Evolutionary conservation across 345 rosid species (phyloP).

Genomic region (Populus davidiana): DNA sequence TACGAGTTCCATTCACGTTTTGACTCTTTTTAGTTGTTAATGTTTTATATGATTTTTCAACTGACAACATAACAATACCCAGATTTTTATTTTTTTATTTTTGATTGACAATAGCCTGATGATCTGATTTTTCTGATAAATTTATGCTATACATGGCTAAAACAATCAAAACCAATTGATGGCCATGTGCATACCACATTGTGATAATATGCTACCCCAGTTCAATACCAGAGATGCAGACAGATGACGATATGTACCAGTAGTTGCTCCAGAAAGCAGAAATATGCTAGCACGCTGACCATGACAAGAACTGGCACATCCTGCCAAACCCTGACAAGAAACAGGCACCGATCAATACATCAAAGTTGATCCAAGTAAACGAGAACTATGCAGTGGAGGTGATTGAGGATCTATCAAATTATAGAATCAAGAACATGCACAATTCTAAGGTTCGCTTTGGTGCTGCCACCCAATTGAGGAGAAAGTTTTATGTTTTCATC

Average conservation of each 20-base stretch:
- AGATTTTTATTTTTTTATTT: background rate
- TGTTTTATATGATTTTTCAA: background rate
- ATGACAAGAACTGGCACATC: slow-evolving; percentile 57
- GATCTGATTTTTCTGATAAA: background rate
- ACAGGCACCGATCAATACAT: slow-evolving; percentile 1
- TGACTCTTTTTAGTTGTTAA: background rate
- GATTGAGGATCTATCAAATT: background rate
- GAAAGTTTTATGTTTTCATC: background rate
- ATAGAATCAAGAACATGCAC: background rate
- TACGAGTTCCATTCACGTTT: background rate
- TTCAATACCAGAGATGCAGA: background rate
- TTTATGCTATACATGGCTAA: background rate
- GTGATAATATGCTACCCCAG: background rate
- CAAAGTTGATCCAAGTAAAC: background rate
- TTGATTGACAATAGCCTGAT: background rate
- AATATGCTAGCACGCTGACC: slow-evolving; percentile 69
- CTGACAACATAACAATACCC: background rate
- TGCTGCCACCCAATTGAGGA: background rate
- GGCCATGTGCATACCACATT: background rate
- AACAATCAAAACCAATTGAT: background rate
- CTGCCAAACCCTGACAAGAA: slow-evolving; percentile 44
- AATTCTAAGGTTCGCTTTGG: background rate
- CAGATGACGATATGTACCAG: slow-evolving; percentile 25
- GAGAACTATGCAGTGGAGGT: background rate
- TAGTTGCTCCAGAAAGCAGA: slow-evolving; percentile 66